Conservation (phyloP, 73 alveolate species). For the Paramecium primaurelia region DNA sequence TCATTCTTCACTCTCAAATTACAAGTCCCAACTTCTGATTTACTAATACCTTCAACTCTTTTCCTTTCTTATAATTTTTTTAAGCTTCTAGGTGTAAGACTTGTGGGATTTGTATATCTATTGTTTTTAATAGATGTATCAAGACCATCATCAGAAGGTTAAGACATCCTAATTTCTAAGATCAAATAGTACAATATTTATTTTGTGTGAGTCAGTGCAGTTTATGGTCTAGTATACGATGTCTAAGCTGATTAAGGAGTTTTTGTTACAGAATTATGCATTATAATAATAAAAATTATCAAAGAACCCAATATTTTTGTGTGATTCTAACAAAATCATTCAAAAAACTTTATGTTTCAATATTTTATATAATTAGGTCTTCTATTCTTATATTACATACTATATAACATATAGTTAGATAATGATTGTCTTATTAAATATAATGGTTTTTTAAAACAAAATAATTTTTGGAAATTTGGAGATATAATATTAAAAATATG, state of each 20-base stretch:
- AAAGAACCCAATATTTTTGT: neutral
- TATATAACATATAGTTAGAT: neutral
- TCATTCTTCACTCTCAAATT: conserved; percentile 36
- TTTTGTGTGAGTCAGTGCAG: conserved; percentile 18
- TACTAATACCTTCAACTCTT: neutral
- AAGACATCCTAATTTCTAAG: neutral
- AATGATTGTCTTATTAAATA: neutral
- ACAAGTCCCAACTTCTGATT: conserved; percentile 16
- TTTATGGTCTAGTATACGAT: neutral
- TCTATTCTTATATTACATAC: neutral
- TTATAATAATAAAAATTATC: neutral
- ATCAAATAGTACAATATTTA: neutral
- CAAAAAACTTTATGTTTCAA: neutral
- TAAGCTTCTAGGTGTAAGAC: conserved; percentile 27
- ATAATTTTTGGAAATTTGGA: neutral
- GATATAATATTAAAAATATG: neutral
- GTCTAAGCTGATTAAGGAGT: conserved; percentile 47
- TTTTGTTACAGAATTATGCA: conserved; percentile 11
- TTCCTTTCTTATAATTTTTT: conserved; percentile 15
- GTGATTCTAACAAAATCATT: neutral
- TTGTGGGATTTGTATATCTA: neutral
- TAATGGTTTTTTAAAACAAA: neutral
- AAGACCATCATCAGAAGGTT: neutral
- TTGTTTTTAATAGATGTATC: neutral
- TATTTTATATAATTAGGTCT: too few relatives aligned